These are phyloP conservation scores for Megacollybia platyphylla DNA, from an alignment of 1,284 basidiomycete species.

Conservation along the genomic window DNA sequence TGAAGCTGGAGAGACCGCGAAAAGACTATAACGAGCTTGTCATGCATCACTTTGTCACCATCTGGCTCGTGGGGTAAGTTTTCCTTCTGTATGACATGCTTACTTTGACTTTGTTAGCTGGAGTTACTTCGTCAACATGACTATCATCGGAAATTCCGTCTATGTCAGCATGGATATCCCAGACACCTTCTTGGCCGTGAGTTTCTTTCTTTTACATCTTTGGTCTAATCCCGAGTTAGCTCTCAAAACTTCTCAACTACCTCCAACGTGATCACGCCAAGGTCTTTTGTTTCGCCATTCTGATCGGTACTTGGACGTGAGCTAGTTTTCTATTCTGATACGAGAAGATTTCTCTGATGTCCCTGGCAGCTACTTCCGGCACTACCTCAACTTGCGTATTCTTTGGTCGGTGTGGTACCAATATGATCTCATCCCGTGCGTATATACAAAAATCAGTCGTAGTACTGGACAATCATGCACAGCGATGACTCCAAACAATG, in stretches of 20 bases:
- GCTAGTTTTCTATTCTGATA: constrained; percentile 16
- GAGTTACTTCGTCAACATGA: constrained; percentile 79
- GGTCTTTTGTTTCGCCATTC: constrained; percentile 50
- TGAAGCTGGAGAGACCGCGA: constrained; percentile 85
- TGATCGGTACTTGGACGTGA: constrained; percentile 76
- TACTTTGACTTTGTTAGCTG: constrained; percentile 35
- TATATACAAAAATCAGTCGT: constrained; percentile 9
- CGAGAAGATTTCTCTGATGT: background rate
- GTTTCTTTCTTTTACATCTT: constrained; percentile 14
- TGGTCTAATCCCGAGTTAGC: constrained; percentile 22
- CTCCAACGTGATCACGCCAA: constrained; percentile 59
- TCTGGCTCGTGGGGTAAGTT: constrained; percentile 83
- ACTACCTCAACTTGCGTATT: constrained; percentile 84
- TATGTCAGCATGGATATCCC: constrained; percentile 97
- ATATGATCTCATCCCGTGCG: constrained; percentile 72
- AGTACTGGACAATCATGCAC: constrained; percentile 2
- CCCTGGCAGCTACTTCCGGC: constrained; percentile 80
- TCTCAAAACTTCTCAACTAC: constrained; percentile 84
- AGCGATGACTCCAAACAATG: constrained; percentile 52
- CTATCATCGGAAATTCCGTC: constrained; percentile 84
- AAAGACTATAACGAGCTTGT: constrained; percentile 88
- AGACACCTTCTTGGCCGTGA: constrained; percentile 77
- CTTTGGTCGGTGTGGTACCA: constrained; percentile 82
- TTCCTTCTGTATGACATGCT: constrained; percentile 2
- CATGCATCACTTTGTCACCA: constrained; percentile 82